Conservation (phyloP, 495 filamentous ascomycete genomes). For the Alectoria sarmentosa region DNA sequence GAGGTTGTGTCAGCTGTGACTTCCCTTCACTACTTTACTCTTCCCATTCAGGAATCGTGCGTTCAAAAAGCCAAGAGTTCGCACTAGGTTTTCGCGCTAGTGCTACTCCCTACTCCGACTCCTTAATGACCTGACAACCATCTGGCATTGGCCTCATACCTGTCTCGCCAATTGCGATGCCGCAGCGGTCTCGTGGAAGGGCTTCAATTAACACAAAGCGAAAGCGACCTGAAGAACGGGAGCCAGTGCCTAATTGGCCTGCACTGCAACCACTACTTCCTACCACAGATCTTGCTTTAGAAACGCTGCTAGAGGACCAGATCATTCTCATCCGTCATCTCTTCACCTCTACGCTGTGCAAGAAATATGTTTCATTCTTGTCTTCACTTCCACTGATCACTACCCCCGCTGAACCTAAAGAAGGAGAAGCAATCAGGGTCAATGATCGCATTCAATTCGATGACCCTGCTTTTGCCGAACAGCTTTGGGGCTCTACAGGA, state of each 20-base stretch:
- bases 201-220: background rate
- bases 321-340: conserved; percentile 72
- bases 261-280: conserved; percentile 66
- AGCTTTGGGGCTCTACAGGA: conserved; percentile 61
- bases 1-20: background rate
- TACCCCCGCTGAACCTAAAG: conserved; percentile 77
- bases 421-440: conserved; percentile 75
- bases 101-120: background rate
- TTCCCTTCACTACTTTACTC: background rate
- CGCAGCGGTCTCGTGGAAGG: conserved; percentile 1
- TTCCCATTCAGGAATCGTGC: conserved; percentile 5
- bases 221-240: background rate
- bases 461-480: conserved; percentile 66
- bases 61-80: conserved; percentile 7
- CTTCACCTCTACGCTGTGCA: conserved; percentile 73
- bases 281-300: conserved; percentile 52
- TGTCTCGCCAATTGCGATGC: background rate
- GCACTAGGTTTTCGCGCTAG: background rate
- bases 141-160: background rate
- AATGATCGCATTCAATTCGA: conserved; percentile 88
- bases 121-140: background rate
- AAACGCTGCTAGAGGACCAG: conserved; percentile 54
- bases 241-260: conserved; percentile 61
- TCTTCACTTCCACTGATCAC: conserved; percentile 67
- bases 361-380: conserved; percentile 72